These are phyloP conservation scores for Lomentospora prolificans DNA, from an alignment of 2,329 filamentous ascomycete genomes.

Conservation along the genomic window DNA sequence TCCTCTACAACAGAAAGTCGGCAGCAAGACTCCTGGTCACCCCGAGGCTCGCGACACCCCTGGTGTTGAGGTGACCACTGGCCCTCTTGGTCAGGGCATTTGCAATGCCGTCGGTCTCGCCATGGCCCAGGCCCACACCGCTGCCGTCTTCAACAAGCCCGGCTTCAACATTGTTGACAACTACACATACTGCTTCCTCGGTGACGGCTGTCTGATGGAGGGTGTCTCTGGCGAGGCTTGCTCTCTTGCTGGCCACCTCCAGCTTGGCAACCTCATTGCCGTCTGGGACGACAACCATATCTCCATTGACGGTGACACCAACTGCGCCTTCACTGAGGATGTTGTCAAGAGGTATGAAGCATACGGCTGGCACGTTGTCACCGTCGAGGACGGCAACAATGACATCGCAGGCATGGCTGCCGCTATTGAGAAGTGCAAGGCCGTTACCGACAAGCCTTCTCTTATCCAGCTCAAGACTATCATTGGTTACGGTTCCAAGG, in stretches of 20 bases:
- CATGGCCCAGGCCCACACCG: constrained; percentile 89
- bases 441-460: constrained; percentile 90
- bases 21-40: constrained; percentile 84
- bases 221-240: constrained; percentile 89
- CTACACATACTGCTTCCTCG: constrained; percentile 94
- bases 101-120: constrained; percentile 95
- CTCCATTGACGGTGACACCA: constrained; percentile 88
- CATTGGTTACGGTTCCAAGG: constrained; percentile 90
- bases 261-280: constrained; percentile 94
- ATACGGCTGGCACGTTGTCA: constrained; percentile 89
- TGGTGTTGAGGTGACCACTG: constrained; percentile 95
- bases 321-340: constrained; percentile 94
- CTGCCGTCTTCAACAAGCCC: constrained; percentile 91
- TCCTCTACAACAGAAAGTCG: constrained; percentile 31
- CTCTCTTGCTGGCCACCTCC: constrained; percentile 87
- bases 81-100: constrained; percentile 94
- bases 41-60: constrained; percentile 95
- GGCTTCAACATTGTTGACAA: constrained; percentile 87
- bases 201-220: constrained; percentile 98
- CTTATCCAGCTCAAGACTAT: constrained; percentile 96
- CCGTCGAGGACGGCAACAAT: constrained; percentile 78
- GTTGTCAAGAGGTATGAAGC: constrained; percentile 89
- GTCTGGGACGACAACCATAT: constrained; percentile 99
- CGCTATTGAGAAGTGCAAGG: constrained; percentile 75
- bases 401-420: constrained; percentile 82